Base-by-base conservation (phyloP, 257 asterid species). In the Solanum ossicruentum region DNA sequence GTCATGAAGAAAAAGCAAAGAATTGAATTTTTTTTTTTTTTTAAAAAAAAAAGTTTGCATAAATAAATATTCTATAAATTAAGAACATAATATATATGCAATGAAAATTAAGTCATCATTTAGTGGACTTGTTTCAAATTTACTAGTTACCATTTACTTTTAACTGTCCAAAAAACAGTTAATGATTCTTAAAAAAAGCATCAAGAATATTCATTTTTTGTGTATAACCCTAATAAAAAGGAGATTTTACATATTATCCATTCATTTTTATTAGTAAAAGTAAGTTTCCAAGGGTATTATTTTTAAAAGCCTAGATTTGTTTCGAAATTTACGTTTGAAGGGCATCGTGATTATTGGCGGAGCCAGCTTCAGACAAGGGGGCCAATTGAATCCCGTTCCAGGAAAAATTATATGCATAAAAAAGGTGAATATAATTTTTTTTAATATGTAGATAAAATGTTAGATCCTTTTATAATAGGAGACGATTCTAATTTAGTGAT, bases 121-220 rank as follows among this genome's bases (percentile, higher is more conserved):
- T 85, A 60, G 88, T 84, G 90, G 91, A 89, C 83, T 85, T 77
- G 84, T 82, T 89, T 89, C 17, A 49, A 69, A 89, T 57, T 51
- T 13, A 32, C 84, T 51, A 84, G 81, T 84, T 71, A 82, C 97
- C 94, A 79, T 85, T 88, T 87, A 57, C 86, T 66, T 84, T 21
- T 87, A 91, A 88, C 90, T 82, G 92, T 49, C 70, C 47, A 32
- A 66, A 66, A 85, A 86, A 12, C 10, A 78, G 72, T 71, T 60
- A 83, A 83, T 84, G 79, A 84, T 70, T 26, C 45, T 23, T 54
- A 47, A 51, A 77, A 20, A 51, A 51, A 26, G 3, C 63, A 77
- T 49, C 47, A 77, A 51, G 82, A 77, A 77, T 77, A 77, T 77
- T 77, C 82, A 77, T 52, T 26, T 32, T 77, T 41, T 23, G 45